Conservation (phyloP, 768 basidiomycete genomes). For the Agrocybe praecox region DNA sequence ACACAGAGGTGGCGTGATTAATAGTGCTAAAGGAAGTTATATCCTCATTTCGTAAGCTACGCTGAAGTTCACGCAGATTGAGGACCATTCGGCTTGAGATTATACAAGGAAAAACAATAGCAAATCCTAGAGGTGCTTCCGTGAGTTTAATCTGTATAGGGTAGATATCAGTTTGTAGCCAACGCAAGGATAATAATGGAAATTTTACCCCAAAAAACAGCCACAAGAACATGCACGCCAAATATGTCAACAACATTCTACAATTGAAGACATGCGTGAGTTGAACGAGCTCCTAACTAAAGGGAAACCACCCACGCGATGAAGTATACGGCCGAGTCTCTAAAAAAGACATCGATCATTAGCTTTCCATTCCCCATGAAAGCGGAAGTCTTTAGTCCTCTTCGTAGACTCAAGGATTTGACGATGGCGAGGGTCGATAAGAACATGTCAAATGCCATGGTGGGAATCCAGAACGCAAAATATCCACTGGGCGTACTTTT, state of each 20-base stretch:
- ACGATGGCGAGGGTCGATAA: not conserved
- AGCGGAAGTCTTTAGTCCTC: not conserved
- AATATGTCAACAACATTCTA: not conserved
- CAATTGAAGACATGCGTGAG: not conserved
- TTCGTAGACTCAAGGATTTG: not conserved
- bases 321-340: not conserved
- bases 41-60: not conserved
- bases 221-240: not conserved
- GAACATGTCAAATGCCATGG: not conserved
- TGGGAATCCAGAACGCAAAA: not conserved
- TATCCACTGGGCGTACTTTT: not conserved
- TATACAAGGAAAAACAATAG: not conserved
- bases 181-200: no score
- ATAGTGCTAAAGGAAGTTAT: no score
- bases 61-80: not conserved
- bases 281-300: not conserved
- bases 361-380: not conserved
- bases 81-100: not conserved
- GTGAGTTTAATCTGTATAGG: not conserved
- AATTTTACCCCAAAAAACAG: not conserved
- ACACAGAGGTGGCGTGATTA: no score
- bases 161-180: no score
- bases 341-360: not conserved
- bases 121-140: not conserved
- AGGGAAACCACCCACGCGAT: not conserved